Evolutionary conservation across 371 early-diverging fungal genomes (phyloP), one percentile per base, ranked within the genome.

Genomic region (Catenaria anguillulae): DNA sequence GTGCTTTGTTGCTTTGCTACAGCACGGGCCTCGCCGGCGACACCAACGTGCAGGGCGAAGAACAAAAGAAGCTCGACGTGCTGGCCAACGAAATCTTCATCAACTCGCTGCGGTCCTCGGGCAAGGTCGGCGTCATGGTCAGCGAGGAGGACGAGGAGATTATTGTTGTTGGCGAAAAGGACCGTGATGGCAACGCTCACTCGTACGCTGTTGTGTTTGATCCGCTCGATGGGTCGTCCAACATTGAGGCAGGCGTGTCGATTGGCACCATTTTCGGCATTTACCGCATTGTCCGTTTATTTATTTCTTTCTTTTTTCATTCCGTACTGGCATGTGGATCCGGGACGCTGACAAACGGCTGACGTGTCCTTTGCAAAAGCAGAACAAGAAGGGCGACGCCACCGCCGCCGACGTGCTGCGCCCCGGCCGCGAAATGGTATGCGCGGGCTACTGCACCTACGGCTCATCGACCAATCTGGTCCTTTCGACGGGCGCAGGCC

Each of bases 211-310:
- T 97, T 34, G 90, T 90, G 35, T 97, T 97, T 78, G 97, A 97
- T 72, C 97, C 97, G 50, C 81, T 97, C 37, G 97, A 97, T 72
- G 97, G 97, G 58, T 84, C 84, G 65, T 89, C 89, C 75, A 97
- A 97, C 78, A 97, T 97, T 71, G 97, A 97, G 70, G 92, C 93
- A 68, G 97, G 95, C 77, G 94, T 96, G 45, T 90, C 91, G 50
- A 89, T 97, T 60, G 97, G 97, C 73, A 95, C 97, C 35, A 97
- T 97, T 71, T 97, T 97, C 77, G 96, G 96, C 64, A 92, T 97
- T 70, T 97, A 92, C 82, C 80, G 82, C 66, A 81, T 90, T 66
- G 89, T 89, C 77, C 72, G 83, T 77, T 17, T 58, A 12, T 34
- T 26, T 61, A 5, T 50, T 8, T 35, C 26, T n/a, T 63, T n/a